Evolutionary conservation across 164 flowering plant genomes (phyloP), one percentile per base, ranked within the genome.

Genomic region (Nymphaea colorata): DNA sequence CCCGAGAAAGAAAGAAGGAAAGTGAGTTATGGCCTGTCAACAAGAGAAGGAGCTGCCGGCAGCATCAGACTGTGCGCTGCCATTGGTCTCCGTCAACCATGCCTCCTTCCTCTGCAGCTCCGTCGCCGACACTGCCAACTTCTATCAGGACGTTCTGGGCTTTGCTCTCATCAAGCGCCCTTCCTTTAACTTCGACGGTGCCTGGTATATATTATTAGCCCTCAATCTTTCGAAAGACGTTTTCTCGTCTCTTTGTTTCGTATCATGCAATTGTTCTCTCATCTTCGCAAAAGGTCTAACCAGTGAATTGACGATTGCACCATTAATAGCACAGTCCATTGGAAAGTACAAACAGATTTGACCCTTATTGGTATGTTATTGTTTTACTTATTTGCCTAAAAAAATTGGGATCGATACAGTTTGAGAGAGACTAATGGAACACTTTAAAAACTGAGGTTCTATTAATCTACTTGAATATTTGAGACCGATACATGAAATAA

Each of bases 131-230:
- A 82, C 89, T 0, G 68, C 69, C 3, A 59, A 75, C 51, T 88
- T 88, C 67, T 86, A 88, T 60, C 76, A 78, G 63, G 82, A 84
- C 4, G 80, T 88, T 42, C 67, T 88, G 74, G 90, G 93, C 41
- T 88, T 88, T 69, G 75, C 72, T 63, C 79, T 76, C 71, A 79
- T 88, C 78, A 85, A 83, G 73, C 84, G 93, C n/a, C 94, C 94
- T 5, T 82, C 94, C 51, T 85, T 88, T 79, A 68, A 82, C 0
- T 86, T 88, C 73, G 75, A 80, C 44, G 94, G 94, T 60, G 94
- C 91, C 63, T 88, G 94, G 94, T 88, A 0, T 62, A 73, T 2
- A 55, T 64, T 2, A 55, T 64, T 6, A 25, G 41, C 25, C 47
- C n/a, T 6, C 41, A 43, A 43, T 25, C 36, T 0, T 1, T 25